phyloP scores from a whole-genome alignment of 2,329 filamentous ascomycete species.

The Penicillium sp. region DNA sequence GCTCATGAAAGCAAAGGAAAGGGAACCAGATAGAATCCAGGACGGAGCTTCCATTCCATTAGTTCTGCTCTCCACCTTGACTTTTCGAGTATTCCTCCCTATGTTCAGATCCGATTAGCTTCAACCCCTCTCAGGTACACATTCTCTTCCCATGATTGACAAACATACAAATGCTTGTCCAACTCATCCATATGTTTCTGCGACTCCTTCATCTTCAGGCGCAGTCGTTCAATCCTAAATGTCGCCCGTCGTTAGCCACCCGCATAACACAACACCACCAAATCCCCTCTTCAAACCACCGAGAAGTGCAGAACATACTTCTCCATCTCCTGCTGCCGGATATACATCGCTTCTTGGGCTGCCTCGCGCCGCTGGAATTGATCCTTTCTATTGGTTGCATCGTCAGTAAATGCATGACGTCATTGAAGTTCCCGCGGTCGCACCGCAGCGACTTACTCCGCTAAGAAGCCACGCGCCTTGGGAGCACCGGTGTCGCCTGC shows the following conservation, averaged over 20 bases:
- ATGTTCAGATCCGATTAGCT: background rate
- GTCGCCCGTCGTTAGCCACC: background rate
- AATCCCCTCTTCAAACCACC: background rate
- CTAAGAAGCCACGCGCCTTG: slow-evolving; percentile 31
- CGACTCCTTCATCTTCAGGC: slow-evolving; percentile 29
- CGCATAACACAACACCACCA: background rate
- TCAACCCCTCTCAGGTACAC: background rate
- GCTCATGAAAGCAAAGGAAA: background rate
- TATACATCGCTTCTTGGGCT: slow-evolving; percentile 24
- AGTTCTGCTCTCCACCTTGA: slow-evolving; percentile 29
- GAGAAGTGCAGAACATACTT: slow-evolving; percentile 17
- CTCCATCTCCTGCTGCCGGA: slow-evolving; percentile 27
- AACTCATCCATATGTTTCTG: slow-evolving; percentile 32
- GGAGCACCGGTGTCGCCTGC: slow-evolving; percentile 30
- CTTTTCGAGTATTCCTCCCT: slow-evolving; percentile 24
- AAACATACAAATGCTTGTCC: slow-evolving; percentile 33
- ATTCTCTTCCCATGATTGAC: background rate
- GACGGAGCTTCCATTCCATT: background rate
- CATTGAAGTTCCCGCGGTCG: slow-evolving; percentile 17
- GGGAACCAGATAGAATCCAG: background rate
- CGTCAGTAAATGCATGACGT: slow-evolving; percentile 25
- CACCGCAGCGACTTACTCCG: slow-evolving; percentile 28
- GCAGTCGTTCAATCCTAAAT: slow-evolving; percentile 24
- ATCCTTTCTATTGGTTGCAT: slow-evolving; percentile 25
- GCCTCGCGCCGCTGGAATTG: slow-evolving; percentile 26